Conservation (phyloP, 352 stramenopile species). For the Pythium vanterpoolii region DNA sequence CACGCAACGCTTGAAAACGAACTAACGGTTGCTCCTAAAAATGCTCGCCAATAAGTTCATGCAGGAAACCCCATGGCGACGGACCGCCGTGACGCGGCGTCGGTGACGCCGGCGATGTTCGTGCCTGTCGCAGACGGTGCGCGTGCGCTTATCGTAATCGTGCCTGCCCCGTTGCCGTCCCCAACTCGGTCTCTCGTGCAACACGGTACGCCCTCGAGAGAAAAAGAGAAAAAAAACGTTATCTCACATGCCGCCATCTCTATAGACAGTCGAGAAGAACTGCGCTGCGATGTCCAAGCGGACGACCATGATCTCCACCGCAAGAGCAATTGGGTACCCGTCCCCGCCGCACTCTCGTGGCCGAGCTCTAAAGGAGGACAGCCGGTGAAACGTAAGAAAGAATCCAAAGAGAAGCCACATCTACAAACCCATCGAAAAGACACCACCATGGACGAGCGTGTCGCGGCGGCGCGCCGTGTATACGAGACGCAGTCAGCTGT, state of each 20-base stretch:
- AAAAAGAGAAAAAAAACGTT: background rate
- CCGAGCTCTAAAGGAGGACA: background rate
- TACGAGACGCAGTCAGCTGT: background rate
- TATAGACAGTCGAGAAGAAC: slow-evolving; percentile 9
- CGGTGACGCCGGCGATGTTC: background rate
- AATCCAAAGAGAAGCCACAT: background rate
- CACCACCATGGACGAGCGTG: background rate
- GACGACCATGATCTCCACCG: too few species aligned
- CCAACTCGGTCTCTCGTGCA: background rate
- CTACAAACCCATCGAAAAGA: background rate
- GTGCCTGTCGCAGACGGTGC: background rate
- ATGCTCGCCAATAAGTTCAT: background rate
- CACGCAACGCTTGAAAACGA: background rate
- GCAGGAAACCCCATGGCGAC: background rate
- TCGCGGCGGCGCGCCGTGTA: slow-evolving; percentile 3
- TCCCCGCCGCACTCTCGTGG: background rate
- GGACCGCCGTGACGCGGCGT: background rate
- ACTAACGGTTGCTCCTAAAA: background rate
- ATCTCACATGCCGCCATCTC: background rate
- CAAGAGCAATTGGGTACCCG: background rate
- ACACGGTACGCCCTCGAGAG: background rate
- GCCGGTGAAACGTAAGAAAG: background rate
- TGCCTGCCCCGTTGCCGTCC: background rate
- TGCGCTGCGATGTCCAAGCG: background rate
- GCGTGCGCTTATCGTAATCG: slow-evolving; percentile 2